Evolutionary conservation across 257 asterid genomes (phyloP).

Genomic region (Gentiana macrophylla): DNA sequence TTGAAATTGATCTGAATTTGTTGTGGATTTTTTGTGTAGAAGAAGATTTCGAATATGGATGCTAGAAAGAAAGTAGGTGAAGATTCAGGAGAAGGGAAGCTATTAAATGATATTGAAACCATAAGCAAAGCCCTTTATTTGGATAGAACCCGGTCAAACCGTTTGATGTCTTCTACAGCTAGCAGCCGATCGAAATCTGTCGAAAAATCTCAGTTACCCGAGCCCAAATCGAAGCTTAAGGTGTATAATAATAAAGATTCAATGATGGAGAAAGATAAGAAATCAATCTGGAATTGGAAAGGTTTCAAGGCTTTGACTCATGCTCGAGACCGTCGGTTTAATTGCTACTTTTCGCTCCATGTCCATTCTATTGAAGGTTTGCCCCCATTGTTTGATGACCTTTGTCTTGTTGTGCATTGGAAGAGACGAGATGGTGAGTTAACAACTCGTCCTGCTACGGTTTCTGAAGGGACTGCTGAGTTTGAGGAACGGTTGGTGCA

Average conservation of each 20-base stretch:
- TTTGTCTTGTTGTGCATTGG: conserved; percentile 72
- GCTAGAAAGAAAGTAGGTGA: conserved; percentile 54
- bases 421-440: conserved; percentile 71
- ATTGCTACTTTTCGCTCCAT: conserved; percentile 62
- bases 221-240: conserved; percentile 39
- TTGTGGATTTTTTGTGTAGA: conserved; percentile 20
- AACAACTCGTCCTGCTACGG: conserved; percentile 51
- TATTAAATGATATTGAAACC: conserved; percentile 65
- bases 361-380: conserved; percentile 76
- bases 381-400: conserved; percentile 46
- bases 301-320: conserved; percentile 65
- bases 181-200: conserved; percentile 83
- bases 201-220: conserved; percentile 47
- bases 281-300: conserved; percentile 94
- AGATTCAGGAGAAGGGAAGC: conserved; percentile 52
- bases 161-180: conserved; percentile 49
- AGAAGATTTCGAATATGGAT: conserved; percentile 51
- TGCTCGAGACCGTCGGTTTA: conserved; percentile 53
- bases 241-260: conserved; percentile 30
- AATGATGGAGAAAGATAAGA: conserved; percentile 53
- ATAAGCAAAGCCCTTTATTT: conserved; percentile 51
- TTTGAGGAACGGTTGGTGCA: conserved; percentile 70
- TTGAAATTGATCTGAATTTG: conserved; percentile 14
- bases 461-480: conserved; percentile 53
- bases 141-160: conserved; percentile 42